phyloP scores from a whole-genome alignment of 306 rosid genomes.

The Prunus mira region DNA sequence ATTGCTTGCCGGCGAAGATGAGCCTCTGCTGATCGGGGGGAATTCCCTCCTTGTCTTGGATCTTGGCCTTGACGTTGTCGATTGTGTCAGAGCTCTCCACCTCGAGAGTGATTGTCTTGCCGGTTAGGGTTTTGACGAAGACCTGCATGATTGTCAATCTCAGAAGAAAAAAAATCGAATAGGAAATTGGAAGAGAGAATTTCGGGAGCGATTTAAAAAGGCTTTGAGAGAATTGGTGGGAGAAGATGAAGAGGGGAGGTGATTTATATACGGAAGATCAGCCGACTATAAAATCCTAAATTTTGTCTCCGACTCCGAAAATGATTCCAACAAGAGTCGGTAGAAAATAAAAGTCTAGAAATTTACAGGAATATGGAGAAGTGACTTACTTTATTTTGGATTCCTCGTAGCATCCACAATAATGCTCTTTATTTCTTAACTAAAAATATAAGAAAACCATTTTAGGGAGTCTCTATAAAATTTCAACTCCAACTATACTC shows the following conservation, averaged over 20 bases:
- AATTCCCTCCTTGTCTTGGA: slow-evolving; percentile 41
- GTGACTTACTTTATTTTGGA: not conserved
- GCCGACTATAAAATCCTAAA: not conserved
- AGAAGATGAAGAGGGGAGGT: not conserved
- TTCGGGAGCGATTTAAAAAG: not conserved
- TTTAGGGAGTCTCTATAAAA: too few relatives aligned
- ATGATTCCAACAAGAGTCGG: not conserved
- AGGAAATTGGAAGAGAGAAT: not conserved
- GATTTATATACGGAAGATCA: slow-evolving; percentile 3
- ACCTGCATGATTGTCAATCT: slow-evolving; percentile 24
- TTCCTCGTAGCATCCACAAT: not conserved
- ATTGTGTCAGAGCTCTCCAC: slow-evolving; percentile 41
- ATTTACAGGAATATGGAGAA: not conserved
- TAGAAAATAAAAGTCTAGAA: not conserved
- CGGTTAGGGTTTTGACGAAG: slow-evolving; percentile 42
- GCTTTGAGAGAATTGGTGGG: not conserved
- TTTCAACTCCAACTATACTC: too few relatives aligned
- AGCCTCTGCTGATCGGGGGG: too few relatives aligned
- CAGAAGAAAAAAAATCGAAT: not conserved
- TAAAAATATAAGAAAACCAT: too few relatives aligned
- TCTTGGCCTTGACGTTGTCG: slow-evolving; percentile 41
- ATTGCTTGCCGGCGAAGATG: slow-evolving; percentile 14
- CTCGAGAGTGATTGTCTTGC: slow-evolving; percentile 44
- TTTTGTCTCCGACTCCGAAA: not conserved
- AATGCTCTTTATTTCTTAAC: too few relatives aligned